A percentile compares a stretch with the other conserved stretches of the same genome.
Evolutionary conservation across 805 yeast genomes (phyloP).

Genomic region (Schwanniomyces pseudopolymorphus): DNA sequence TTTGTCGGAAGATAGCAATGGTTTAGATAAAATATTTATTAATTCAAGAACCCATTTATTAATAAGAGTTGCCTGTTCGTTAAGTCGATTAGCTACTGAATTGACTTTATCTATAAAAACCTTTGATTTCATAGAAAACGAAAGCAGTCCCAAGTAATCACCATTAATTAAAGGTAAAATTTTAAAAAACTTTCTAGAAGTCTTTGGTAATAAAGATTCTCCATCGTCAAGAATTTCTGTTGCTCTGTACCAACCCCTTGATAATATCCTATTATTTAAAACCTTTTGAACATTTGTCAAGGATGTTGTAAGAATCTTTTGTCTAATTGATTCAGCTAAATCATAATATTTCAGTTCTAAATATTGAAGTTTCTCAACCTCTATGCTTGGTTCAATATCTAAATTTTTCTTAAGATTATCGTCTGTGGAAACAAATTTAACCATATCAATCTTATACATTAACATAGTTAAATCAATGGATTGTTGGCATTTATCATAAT

Average conservation of each 20-base stretch:
- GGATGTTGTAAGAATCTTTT: slow-evolving; percentile 30
- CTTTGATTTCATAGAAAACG: slow-evolving; percentile 19
- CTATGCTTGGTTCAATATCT: background rate
- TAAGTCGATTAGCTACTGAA: slow-evolving; percentile 34
- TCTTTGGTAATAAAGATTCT: slow-evolving; percentile 26
- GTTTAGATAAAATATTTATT: slow-evolving; percentile 42
- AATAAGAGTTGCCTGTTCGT: slow-evolving; percentile 50
- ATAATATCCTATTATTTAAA: slow-evolving; percentile 21
- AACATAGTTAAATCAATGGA: slow-evolving; percentile 23
- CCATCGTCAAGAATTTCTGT: slow-evolving; percentile 30
- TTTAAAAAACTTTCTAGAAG: slow-evolving; percentile 31
- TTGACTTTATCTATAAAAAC: slow-evolving; percentile 20
- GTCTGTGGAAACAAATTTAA: slow-evolving; percentile 1
- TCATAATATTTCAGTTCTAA: slow-evolving; percentile 31
- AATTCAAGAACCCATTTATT: slow-evolving; percentile 53
- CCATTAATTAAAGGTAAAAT: slow-evolving; percentile 27
- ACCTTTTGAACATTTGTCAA: slow-evolving; percentile 26
- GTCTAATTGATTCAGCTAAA: slow-evolving; percentile 36
- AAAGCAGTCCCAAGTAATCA: slow-evolving; percentile 11
- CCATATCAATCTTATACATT: slow-evolving; percentile 14
- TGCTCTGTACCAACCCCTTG: slow-evolving; percentile 15
- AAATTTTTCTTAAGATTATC: background rate
- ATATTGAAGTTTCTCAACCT: slow-evolving; percentile 11
- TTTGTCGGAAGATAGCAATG: slow-evolving; percentile 47
- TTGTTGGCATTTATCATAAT: slow-evolving; percentile 5